phyloP scores from a whole-genome alignment of 2,329 filamentous ascomycete species.

The Aspergillus sp. region DNA sequence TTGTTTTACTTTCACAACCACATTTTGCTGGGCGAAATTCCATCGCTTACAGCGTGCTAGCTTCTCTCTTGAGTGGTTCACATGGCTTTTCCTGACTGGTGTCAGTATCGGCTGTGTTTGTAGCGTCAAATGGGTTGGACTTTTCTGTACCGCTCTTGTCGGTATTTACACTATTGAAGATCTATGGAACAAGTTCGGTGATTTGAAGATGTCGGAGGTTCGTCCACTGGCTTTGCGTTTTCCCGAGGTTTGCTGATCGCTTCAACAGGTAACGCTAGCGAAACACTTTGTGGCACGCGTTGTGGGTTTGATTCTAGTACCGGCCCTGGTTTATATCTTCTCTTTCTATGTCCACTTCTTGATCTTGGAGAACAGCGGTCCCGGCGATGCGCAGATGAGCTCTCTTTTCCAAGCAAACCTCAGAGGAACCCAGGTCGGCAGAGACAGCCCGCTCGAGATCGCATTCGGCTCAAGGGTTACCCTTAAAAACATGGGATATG shows the following conservation, averaged over 20 bases:
- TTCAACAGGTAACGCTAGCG: constrained; percentile 61
- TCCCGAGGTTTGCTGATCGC: constrained; percentile 20
- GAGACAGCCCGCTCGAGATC: constrained; percentile 89
- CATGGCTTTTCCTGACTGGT: constrained; percentile 91
- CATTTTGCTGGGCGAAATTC: constrained; percentile 96
- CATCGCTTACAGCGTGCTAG: constrained; percentile 82
- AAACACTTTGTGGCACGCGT: constrained; percentile 79
- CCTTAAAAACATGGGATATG: constrained; percentile 99
- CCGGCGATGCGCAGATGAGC: constrained; percentile 99
- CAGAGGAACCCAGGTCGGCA: constrained; percentile 87
- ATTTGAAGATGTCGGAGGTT: constrained; percentile 85
- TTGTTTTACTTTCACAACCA: constrained; percentile 97
- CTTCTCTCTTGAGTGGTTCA: constrained; percentile 89
- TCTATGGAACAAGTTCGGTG: constrained; percentile 96
- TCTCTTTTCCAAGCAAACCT: constrained; percentile 98
- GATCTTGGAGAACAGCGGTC: constrained; percentile 88
- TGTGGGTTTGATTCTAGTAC: constrained; percentile 82
- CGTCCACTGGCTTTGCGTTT: constrained; percentile 26
- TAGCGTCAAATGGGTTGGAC: constrained; percentile 97
- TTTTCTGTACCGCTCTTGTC: constrained; percentile 93
- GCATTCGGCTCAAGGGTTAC: constrained; percentile 86
- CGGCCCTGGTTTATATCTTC: constrained; percentile 88
- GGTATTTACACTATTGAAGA: constrained; percentile 95
- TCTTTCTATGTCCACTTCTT: constrained; percentile 95
- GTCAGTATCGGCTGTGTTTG: constrained; percentile 96